Conservation (phyloP, 2,329 filamentous ascomycete species). For the Hymenotorrendiella dingleyae region DNA sequence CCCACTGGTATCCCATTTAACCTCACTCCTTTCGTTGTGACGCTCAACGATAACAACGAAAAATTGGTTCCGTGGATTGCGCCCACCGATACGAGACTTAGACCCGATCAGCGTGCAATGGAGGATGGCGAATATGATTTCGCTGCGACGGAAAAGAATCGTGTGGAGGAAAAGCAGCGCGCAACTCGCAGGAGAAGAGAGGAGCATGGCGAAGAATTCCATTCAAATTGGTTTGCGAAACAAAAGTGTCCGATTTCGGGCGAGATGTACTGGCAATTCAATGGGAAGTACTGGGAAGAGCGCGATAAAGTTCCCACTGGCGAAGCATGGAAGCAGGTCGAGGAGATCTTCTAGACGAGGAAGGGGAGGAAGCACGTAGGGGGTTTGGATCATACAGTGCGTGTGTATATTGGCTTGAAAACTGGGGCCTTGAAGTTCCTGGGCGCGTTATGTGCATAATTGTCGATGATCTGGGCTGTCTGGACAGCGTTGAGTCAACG, state of each 20-base stretch:
- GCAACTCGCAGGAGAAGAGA: constrained; percentile 69
- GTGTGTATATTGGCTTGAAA: too few species aligned
- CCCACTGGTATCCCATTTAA: constrained; percentile 91
- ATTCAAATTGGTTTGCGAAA: constrained; percentile 79
- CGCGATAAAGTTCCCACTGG: constrained; percentile 35
- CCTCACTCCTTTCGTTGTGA: constrained; percentile 90
- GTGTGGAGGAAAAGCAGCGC: constrained; percentile 87
- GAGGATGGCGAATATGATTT: constrained; percentile 96
- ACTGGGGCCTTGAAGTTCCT: too few species aligned
- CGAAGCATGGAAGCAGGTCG: constrained; percentile 29
- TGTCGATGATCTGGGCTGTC: too few species aligned
- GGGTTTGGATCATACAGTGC: too few species aligned
- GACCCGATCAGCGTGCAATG: constrained; percentile 96
- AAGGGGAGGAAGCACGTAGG: neutral
- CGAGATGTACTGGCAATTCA: constrained; percentile 86
- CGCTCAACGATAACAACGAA: constrained; percentile 89
- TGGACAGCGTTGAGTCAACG: too few species aligned
- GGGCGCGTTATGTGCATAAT: too few species aligned
- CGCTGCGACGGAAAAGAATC: constrained; percentile 88
- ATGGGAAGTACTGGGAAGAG: constrained; percentile 79
- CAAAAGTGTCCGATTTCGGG: constrained; percentile 71
- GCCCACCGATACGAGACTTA: constrained; percentile 86
- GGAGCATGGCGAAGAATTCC: constrained; percentile 71
- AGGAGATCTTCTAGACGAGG: constrained; percentile 31
- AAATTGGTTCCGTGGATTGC: constrained; percentile 70